A percentile compares a stretch with the other conserved stretches of the same genome.
Conservation (phyloP, 805 yeast species). For the Metschnikowia amazonensis region DNA sequence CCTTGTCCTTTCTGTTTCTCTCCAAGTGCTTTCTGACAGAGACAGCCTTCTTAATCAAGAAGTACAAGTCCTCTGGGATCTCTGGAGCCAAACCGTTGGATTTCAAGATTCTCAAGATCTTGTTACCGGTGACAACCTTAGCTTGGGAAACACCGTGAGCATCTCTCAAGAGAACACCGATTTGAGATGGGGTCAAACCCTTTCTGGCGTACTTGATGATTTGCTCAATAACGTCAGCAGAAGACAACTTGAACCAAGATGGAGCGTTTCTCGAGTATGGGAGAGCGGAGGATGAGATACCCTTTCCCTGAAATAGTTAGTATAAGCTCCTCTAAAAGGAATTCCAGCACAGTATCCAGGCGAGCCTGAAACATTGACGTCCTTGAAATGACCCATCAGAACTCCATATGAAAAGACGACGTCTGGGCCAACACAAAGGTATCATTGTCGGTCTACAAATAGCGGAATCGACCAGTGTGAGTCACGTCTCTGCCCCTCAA, state of each 20-base stretch:
- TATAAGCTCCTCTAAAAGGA: constrained; percentile 3
- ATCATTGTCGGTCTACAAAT: constrained; percentile 27
- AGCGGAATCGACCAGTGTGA: constrained; percentile 51
- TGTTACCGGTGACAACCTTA: constrained; percentile 97
- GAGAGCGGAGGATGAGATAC: constrained; percentile 97
- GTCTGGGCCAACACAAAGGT: not conserved
- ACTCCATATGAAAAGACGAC: too few species aligned
- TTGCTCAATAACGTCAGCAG: constrained; percentile 96
- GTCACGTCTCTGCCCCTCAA: not conserved
- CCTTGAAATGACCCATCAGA: not conserved
- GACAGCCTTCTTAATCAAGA: constrained; percentile 98
- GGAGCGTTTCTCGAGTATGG: constrained; percentile 99
- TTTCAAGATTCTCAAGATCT: constrained; percentile 98
- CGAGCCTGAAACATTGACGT: constrained; percentile 1
- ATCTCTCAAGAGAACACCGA: constrained; percentile 99
- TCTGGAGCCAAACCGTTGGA: constrained; percentile 99
- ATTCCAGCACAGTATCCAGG: constrained; percentile 6
- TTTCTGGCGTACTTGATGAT: constrained; percentile 99
- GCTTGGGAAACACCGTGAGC: constrained; percentile 99
- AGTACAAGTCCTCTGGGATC: constrained; percentile 99
- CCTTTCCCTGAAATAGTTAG: constrained; percentile 75
- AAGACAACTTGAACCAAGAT: constrained; percentile 97
- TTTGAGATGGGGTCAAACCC: constrained; percentile 99
- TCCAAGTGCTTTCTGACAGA: constrained; percentile 99
- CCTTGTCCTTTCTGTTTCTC: constrained; percentile 99